A percentile compares a stretch with the other conserved stretches of the same genome.
phyloP scores from a whole-genome alignment of 2,329 filamentous ascomycete species.

The Exophiala bonariae region DNA sequence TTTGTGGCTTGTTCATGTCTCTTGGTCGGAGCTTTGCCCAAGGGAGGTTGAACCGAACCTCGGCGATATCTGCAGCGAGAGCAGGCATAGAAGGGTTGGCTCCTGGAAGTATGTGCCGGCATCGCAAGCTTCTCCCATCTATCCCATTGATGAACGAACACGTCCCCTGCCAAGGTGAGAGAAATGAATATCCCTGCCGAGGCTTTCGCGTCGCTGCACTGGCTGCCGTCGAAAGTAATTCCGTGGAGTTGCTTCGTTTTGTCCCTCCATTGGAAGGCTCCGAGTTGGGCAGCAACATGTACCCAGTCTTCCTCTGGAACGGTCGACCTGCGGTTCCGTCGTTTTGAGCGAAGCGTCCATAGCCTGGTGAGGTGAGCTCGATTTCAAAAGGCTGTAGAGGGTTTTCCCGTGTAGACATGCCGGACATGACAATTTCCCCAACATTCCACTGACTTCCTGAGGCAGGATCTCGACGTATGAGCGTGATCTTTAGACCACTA shows the following conservation, averaged over 20 bases:
- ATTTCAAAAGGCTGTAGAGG: slow-evolving; percentile 43
- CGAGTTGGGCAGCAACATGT: slow-evolving; percentile 12
- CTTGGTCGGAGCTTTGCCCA: slow-evolving; percentile 28
- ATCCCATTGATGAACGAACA: slow-evolving; percentile 83
- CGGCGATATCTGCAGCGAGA: slow-evolving; percentile 60
- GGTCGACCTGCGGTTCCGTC: background rate
- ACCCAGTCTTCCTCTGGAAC: slow-evolving; percentile 8
- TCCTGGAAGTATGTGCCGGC: slow-evolving; percentile 65
- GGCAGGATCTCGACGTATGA: slow-evolving; percentile 73
- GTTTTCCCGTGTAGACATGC: slow-evolving; percentile 7
- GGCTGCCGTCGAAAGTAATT: slow-evolving; percentile 6
- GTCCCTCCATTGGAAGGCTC: slow-evolving; percentile 2
- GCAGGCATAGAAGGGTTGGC: slow-evolving; percentile 30
- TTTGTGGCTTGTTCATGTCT: slow-evolving; percentile 20
- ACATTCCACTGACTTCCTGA: slow-evolving; percentile 75
- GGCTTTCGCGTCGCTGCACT: slow-evolving; percentile 9
- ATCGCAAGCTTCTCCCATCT: slow-evolving; percentile 72
- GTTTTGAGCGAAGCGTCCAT: slow-evolving; percentile 34
- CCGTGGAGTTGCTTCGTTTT: slow-evolving; percentile 16
- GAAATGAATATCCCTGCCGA: slow-evolving; percentile 54
- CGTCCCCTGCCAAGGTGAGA: slow-evolving; percentile 80
- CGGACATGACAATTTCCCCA: slow-evolving; percentile 57
- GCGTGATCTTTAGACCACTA: slow-evolving; percentile 41
- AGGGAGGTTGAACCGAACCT: slow-evolving; percentile 82
- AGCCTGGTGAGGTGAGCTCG: slow-evolving; percentile 61